Evolutionary conservation across 2,329 filamentous ascomycete species (phyloP).

Genomic region (Fusarium goolgardi): DNA sequence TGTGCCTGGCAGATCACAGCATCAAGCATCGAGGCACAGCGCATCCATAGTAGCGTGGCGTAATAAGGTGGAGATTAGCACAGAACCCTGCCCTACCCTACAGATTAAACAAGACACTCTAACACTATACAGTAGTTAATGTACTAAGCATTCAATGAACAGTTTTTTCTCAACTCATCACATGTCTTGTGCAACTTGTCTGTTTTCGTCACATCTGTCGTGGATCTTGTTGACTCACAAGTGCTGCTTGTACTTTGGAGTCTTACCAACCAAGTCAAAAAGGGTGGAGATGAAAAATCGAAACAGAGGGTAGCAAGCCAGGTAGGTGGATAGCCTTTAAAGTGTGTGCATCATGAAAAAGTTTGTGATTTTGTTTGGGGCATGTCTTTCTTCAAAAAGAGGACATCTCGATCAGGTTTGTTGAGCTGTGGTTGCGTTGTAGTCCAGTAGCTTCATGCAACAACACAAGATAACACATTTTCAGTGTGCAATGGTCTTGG

Average conservation of each 20-base stretch:
- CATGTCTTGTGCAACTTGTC: conserved; percentile 1
- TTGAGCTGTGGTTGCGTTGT: background rate
- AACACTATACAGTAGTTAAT: background rate
- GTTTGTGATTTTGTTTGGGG: background rate
- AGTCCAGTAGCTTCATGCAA: background rate
- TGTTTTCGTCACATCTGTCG: conserved; percentile 10
- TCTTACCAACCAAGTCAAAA: background rate
- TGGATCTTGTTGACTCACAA: conserved; percentile 7
- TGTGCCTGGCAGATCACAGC: conserved; percentile 36
- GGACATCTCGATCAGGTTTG: background rate
- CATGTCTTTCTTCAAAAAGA: background rate
- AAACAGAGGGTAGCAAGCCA: background rate
- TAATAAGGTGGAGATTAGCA: conserved; percentile 15
- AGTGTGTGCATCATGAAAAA: conserved; percentile 33
- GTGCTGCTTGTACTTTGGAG: conserved; percentile 9
- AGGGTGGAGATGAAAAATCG: background rate
- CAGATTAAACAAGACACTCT: background rate
- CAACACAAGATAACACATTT: background rate
- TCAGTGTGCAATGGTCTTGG: background rate
- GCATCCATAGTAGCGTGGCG: conserved; percentile 37
- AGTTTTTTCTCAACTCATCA: conserved; percentile 5
- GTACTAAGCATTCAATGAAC: background rate
- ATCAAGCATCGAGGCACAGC: conserved; percentile 7
- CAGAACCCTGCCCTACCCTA: conserved; percentile 28
- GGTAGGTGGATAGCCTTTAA: conserved; percentile 20